Percentiles rank a stretch among this genome's conserved stretches.
Conservation (phyloP, 768 basidiomycete species). For the Strobilomyces echinocephalus region DNA sequence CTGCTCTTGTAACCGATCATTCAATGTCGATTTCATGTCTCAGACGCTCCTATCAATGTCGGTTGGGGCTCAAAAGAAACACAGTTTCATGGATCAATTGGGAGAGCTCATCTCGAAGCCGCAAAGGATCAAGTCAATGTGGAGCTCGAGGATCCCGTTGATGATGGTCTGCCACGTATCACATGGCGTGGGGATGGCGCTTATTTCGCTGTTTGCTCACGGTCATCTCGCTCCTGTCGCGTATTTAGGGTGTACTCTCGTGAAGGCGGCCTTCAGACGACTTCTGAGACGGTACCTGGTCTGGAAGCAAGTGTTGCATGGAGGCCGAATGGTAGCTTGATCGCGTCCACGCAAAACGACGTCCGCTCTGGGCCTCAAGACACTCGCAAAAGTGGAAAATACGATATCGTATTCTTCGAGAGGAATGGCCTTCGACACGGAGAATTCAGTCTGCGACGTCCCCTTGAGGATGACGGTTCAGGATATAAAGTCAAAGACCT, state of each 20-base stretch:
- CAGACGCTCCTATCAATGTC: conserved; percentile 88
- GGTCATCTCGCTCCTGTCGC: conserved; percentile 40
- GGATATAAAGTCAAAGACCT: conserved; percentile 73
- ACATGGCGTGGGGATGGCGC: conserved; percentile 94
- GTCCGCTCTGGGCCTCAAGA: conserved; percentile 71
- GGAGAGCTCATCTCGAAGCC: conserved; percentile 59
- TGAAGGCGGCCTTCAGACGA: conserved; percentile 69
- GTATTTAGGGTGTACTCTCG: conserved; percentile 30
- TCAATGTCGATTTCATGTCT: conserved; percentile 10
- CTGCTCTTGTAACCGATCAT: background rate
- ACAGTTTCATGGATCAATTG: conserved; percentile 94
- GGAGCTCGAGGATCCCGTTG: conserved; percentile 59
- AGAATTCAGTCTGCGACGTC: conserved; percentile 65
- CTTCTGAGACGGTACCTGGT: conserved; percentile 78
- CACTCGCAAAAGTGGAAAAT: conserved; percentile 57
- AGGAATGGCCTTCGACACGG: conserved; percentile 91
- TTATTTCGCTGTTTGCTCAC: conserved; percentile 79
- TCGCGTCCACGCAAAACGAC: conserved; percentile 73
- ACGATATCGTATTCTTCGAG: conserved; percentile 93
- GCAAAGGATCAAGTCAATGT: conserved; percentile 42
- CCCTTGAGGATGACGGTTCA: conserved; percentile 39
- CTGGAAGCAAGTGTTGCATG: conserved; percentile 77
- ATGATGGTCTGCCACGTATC: conserved; percentile 67
- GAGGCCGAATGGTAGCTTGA: conserved; percentile 85
- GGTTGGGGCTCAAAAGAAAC: conserved; percentile 98